Evolutionary conservation across 352 stramenopile genomes (phyloP).

Genomic region (Phytopythium kandeliae): DNA sequence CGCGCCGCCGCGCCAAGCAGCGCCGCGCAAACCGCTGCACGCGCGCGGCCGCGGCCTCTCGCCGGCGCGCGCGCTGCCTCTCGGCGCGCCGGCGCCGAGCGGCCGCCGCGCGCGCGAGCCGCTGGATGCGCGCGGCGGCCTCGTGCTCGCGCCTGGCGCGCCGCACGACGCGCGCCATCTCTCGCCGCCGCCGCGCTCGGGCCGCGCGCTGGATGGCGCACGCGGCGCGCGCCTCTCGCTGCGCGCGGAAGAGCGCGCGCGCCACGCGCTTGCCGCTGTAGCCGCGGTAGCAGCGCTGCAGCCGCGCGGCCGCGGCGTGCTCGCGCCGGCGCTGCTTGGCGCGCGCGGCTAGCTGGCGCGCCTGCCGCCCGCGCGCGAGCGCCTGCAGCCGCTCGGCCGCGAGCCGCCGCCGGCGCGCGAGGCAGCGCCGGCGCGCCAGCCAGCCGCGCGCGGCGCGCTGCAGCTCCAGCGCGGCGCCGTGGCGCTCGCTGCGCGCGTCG

Average conservation of each 20-base stretch:
- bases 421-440: slow-evolving; percentile 23
- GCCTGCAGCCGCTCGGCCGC: slow-evolving; percentile 44
- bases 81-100: slow-evolving; percentile 40
- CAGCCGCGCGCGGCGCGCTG: slow-evolving; percentile 56
- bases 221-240: slow-evolving; percentile 51
- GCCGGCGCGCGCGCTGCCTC: slow-evolving; percentile 10
- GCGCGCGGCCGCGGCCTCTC: background rate
- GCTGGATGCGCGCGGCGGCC: slow-evolving; percentile 48
- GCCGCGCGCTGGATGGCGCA: slow-evolving; percentile 65
- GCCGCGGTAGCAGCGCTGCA: slow-evolving; percentile 77
- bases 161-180: slow-evolving; percentile 57
- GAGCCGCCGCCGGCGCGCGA: background rate
- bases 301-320: slow-evolving; percentile 30
- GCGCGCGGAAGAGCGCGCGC: slow-evolving; percentile 53
- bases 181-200: slow-evolving; percentile 49
- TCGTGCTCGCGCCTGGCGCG: slow-evolving; percentile 57
- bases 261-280: slow-evolving; percentile 69
- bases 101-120: too few species aligned
- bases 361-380: slow-evolving; percentile 44
- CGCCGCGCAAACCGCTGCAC: background rate
- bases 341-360: slow-evolving; percentile 11
- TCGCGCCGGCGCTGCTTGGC: slow-evolving; percentile 36
- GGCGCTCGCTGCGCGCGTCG: slow-evolving; percentile 51
- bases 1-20: background rate
- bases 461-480: slow-evolving; percentile 63